Conservation (phyloP, 2,329 filamentous ascomycete genomes). For the Neoarthrinium moseri region DNA sequence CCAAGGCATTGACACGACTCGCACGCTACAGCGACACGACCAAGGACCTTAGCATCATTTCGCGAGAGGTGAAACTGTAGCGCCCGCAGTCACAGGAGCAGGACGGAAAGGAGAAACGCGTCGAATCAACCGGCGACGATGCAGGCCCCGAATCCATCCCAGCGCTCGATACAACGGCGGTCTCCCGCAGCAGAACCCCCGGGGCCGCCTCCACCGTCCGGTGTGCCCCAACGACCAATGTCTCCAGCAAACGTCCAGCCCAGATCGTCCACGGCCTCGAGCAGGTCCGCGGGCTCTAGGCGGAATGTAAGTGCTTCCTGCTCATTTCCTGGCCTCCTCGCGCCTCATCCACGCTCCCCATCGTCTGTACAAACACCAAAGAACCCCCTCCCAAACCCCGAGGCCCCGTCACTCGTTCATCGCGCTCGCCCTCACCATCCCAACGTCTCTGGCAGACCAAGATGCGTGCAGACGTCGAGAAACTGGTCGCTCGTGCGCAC, state of each 20-base stretch:
- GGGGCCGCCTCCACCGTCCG: conserved; percentile 49
- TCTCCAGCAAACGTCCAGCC: conserved; percentile 61
- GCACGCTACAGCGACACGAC: conserved; percentile 16
- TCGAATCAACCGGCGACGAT: no score
- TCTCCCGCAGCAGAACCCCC: conserved; percentile 60
- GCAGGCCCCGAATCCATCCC: conserved; percentile 51
- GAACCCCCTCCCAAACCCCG: no score
- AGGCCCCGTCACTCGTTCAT: no score
- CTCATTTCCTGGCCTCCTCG: no score
- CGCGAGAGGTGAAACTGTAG: background rate
- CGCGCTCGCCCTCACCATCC: no score
- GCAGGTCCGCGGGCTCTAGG: conserved; percentile 55
- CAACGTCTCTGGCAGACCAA: no score
- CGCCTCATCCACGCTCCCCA: background rate
- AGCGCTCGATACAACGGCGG: conserved; percentile 58
- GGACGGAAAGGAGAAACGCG: background rate
- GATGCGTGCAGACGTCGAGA: no score
- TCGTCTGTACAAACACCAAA: background rate
- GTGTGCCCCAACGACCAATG: conserved; percentile 55
- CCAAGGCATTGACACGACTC: background rate
- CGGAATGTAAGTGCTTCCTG: conserved; percentile 60
- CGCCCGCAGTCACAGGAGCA: background rate
- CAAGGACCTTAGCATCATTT: conserved; percentile 15
- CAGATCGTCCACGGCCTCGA: conserved; percentile 65
- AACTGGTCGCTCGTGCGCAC: no score